phyloP scores from a whole-genome alignment of 2,329 filamentous ascomycete genomes.

The Juglanconis juglandina region DNA sequence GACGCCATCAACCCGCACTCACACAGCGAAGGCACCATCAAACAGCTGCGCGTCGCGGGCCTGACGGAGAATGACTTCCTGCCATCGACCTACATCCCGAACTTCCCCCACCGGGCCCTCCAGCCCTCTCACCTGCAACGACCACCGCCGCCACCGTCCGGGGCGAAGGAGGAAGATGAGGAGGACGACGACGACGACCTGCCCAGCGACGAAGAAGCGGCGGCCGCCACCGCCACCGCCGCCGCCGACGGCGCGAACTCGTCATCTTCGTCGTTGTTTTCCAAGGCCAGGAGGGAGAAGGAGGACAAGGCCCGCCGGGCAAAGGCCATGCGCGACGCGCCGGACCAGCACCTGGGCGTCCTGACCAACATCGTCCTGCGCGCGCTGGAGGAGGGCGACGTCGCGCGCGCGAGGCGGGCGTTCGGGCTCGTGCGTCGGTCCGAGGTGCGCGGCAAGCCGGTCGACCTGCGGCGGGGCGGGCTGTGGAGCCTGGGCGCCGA shows the following conservation, averaged over 20 bases:
- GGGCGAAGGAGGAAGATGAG: too few species aligned
- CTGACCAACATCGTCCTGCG: slow-evolving; percentile 69
- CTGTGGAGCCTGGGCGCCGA: slow-evolving; percentile 85
- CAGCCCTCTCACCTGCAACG: not conserved
- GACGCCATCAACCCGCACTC: slow-evolving; percentile 53
- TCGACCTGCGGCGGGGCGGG: slow-evolving; percentile 67
- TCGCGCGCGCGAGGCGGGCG: slow-evolving; percentile 67
- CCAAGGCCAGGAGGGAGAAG: not conserved
- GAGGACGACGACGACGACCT: too few species aligned
- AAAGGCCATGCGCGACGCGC: slow-evolving; percentile 23
- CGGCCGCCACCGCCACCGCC: not conserved
- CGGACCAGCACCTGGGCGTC: slow-evolving; percentile 57
- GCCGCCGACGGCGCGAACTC: not conserved
- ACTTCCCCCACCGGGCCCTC: slow-evolving; percentile 50
- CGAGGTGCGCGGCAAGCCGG: slow-evolving; percentile 44
- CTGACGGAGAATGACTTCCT: slow-evolving; percentile 44
- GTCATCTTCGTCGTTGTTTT: not conserved
- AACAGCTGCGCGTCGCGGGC: slow-evolving; percentile 53
- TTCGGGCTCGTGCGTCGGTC: slow-evolving; percentile 69
- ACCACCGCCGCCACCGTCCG: slow-evolving; percentile 5
- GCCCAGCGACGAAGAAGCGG: slow-evolving; percentile 15
- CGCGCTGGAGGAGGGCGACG: slow-evolving; percentile 68
- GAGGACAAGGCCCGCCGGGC: slow-evolving; percentile 30
- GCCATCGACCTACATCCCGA: slow-evolving; percentile 33
- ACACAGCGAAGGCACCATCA: slow-evolving; percentile 48